Conservation (phyloP, 768 basidiomycete species). For the Hypholoma fasciculare region DNA sequence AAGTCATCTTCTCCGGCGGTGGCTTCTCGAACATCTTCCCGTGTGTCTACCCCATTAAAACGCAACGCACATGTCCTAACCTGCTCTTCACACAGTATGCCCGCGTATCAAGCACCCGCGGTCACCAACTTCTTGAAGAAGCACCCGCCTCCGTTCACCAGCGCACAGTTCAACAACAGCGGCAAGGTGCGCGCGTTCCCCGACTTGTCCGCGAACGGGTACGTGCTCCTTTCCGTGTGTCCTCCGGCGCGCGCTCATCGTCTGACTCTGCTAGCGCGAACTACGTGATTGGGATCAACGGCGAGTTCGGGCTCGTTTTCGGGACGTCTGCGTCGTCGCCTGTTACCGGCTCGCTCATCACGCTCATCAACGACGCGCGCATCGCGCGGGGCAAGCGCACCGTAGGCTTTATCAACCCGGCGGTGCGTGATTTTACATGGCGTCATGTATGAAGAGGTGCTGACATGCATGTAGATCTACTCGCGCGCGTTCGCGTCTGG, state of each 20-base stretch:
- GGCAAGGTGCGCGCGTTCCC: slow-evolving; percentile 50
- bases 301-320: slow-evolving; percentile 38
- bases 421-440: slow-evolving; percentile 20
- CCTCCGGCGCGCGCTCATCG: neutral
- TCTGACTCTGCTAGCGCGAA: neutral
- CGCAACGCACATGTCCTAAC: neutral
- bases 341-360: slow-evolving; percentile 47
- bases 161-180: slow-evolving; percentile 45
- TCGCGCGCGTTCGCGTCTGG: slow-evolving; percentile 28
- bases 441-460: neutral
- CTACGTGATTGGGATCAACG: slow-evolving; percentile 29
- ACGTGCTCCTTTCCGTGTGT: slow-evolving; percentile 30
- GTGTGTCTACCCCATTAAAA: slow-evolving; percentile 14
- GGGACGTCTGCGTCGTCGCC: slow-evolving; percentile 54
- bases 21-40: slow-evolving; percentile 50
- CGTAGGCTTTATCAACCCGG: slow-evolving; percentile 52
- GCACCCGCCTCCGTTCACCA: slow-evolving; percentile 39
- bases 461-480: slow-evolving; percentile 30
- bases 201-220: slow-evolving; percentile 54
- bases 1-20: slow-evolving; percentile 48
- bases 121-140: slow-evolving; percentile 39
- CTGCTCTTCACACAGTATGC: slow-evolving; percentile 16
- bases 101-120: slow-evolving; percentile 42
- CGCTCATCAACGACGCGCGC: slow-evolving; percentile 55
- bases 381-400: slow-evolving; percentile 39